phyloP scores from a whole-genome alignment of 352 stramenopile genomes.

The Thraustotheca clavata region DNA sequence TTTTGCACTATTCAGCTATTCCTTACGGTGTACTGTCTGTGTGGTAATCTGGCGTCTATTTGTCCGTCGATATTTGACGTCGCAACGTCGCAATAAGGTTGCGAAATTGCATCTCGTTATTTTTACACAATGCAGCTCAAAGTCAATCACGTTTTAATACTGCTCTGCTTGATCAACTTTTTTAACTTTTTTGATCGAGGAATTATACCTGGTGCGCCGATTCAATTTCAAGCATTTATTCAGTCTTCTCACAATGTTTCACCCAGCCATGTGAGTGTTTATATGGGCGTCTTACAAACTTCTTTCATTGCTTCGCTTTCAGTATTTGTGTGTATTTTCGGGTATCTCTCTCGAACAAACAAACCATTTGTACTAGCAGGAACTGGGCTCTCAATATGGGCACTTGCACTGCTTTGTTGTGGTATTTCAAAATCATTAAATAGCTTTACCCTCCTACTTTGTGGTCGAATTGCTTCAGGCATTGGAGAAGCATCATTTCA shows the following conservation, averaged over 20 bases:
- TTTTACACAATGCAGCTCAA: no score
- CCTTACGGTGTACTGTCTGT: no score
- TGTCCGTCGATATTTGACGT: no score
- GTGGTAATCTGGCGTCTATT: no score
- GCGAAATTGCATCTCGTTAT: no score
- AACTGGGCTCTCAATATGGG: background rate
- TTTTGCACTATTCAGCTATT: no score
- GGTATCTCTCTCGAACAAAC: background rate
- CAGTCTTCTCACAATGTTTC: background rate
- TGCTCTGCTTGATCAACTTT: slow-evolving; percentile 15
- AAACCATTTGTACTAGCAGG: background rate
- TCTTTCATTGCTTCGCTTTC: background rate
- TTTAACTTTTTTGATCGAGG: slow-evolving; percentile 19
- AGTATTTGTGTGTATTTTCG: slow-evolving; percentile 14
- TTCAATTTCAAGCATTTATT: slow-evolving; percentile 12
- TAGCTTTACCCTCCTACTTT: slow-evolving; percentile 8
- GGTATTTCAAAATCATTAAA: background rate
- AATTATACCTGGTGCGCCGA: slow-evolving; percentile 19
- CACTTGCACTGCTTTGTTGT: background rate
- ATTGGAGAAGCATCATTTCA: slow-evolving; percentile 19
- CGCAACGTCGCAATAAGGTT: no score
- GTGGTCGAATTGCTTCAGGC: slow-evolving; percentile 3
- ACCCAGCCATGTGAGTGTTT: slow-evolving; percentile 26
- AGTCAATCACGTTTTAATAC: background rate
- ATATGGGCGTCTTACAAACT: background rate